Base-by-base conservation (phyloP, 176 grass and related monocot species). In the Hordeum marinum region DNA sequence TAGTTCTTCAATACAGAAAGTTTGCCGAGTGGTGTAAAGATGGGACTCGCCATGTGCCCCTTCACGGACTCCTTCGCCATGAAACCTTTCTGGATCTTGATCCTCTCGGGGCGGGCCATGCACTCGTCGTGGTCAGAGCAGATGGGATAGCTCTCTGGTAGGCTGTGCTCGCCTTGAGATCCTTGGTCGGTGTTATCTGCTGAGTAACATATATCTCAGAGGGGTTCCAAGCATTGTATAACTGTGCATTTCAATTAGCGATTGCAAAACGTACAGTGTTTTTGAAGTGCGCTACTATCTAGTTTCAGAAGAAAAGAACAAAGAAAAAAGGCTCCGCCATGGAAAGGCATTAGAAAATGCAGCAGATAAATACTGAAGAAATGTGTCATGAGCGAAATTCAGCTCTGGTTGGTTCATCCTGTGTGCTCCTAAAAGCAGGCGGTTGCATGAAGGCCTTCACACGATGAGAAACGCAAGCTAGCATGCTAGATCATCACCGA, bases 1-100 rank as follows among this genome's bases (percentile, higher is more conserved):
- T 90, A 90, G 63, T 82, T 88, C 88, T 85, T 85, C 85, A 75
- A 89, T 79, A 93, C 77, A 87, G 80, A 94, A 94, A 94, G 23
- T 78, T 82, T 89, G 66, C 77, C 63, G 87, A 93, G 67, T 84
- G 85, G 34, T 93, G 85, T 81, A 81, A 89, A 92, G 89, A 85
- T 91, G 72, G 80, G 92, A 95, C 93, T 99, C 90, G 89, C 97
- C 94, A 89, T 99, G 82, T 94, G 97, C 82, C 97, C 97, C 84
- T 96, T 99, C 73, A 99, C 84, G 8, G 97, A 90, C 82, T 99
- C 97, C 86, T 96, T 99, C 21, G 97, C 97, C 50, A 96, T 82
- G 67, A 99, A 99, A 81, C 97, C 97, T 86, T 99, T 99, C 86
- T 92, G 83, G 67, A 96, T 99, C 88, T 92, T 99, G 82, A 99